Evolutionary conservation across 2,329 filamentous ascomycete species (phyloP).

Genomic region (Penicillium hesseltinei): DNA sequence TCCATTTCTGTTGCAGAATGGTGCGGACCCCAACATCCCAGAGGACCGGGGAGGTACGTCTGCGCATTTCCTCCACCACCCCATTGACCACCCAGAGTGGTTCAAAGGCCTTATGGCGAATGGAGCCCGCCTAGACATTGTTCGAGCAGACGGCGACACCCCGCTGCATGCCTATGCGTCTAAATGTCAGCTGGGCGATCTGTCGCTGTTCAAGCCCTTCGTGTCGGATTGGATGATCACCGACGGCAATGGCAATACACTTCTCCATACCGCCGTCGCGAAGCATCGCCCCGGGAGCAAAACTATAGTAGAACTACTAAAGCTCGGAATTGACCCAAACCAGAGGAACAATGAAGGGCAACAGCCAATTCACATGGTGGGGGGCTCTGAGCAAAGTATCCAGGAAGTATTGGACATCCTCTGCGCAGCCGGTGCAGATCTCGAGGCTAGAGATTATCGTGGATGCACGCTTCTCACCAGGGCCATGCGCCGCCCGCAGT

Average conservation of each 20-base stretch:
- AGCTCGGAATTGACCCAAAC: neutral
- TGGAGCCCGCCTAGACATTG: conserved; percentile 17
- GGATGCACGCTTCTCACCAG: conserved; percentile 13
- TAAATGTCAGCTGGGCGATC: conserved; percentile 7
- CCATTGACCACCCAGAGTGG: conserved; percentile 1
- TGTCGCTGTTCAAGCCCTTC: conserved; percentile 12
- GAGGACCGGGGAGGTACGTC: conserved; percentile 11
- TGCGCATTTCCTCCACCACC: conserved; percentile 8
- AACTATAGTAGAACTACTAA: neutral
- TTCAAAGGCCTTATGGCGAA: conserved; percentile 11
- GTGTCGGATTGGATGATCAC: conserved; percentile 11
- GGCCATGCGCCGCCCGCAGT: neutral
- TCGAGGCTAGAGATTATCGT: conserved; percentile 15
- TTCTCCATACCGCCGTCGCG: conserved; percentile 14
- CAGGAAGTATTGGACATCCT: neutral
- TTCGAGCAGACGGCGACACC: conserved; percentile 7
- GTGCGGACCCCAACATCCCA: conserved; percentile 9
- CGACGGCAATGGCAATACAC: conserved; percentile 17
- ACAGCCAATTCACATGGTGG: conserved; percentile 1
- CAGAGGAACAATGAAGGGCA: neutral
- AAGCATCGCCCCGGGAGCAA: neutral
- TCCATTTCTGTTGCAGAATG: neutral
- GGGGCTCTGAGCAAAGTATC: neutral
- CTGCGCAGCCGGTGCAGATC: conserved; percentile 14
- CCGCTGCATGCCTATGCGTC: conserved; percentile 14